These are phyloP conservation scores for Claviceps sorghi DNA, from an alignment of 2,329 filamentous ascomycete genomes.

Conservation along the genomic window DNA sequence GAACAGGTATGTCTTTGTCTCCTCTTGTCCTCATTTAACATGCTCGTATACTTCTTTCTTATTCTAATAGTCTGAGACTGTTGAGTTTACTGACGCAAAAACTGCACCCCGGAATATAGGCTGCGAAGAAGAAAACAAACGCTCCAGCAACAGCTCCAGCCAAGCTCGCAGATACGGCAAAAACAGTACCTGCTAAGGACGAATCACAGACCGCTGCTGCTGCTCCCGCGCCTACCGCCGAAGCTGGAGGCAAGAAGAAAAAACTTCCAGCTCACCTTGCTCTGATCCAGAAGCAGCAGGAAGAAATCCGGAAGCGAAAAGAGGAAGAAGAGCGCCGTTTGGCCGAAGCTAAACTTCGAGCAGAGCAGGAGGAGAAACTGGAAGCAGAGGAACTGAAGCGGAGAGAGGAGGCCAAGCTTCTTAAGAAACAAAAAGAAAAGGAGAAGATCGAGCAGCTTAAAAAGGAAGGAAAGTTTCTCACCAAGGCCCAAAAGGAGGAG, in stretches of 20 bases:
- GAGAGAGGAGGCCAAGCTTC: slow-evolving; percentile 56
- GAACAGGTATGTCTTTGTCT: slow-evolving; percentile 53
- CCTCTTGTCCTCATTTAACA: background rate
- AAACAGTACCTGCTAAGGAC: slow-evolving; percentile 21
- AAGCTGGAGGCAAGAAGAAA: slow-evolving; percentile 61
- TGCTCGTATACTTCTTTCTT: background rate
- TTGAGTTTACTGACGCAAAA: background rate
- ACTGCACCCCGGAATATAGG: slow-evolving; percentile 23
- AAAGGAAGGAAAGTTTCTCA: slow-evolving; percentile 75
- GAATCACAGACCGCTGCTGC: slow-evolving; percentile 27
- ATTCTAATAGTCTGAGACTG: background rate
- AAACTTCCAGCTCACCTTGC: slow-evolving; percentile 67
- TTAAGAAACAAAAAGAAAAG: slow-evolving; percentile 77
- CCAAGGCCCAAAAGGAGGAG: slow-evolving; percentile 72
- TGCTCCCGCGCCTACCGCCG: slow-evolving; percentile 23
- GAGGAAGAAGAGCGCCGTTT: slow-evolving; percentile 49
- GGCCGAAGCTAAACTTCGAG: slow-evolving; percentile 49
- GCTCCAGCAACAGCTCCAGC: slow-evolving; percentile 18
- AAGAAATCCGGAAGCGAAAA: slow-evolving; percentile 50
- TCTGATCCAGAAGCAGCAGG: slow-evolving; percentile 68
- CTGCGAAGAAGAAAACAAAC: slow-evolving; percentile 66
- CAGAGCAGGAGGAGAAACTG: slow-evolving; percentile 50
- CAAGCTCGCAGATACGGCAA: slow-evolving; percentile 15
- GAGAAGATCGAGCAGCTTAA: slow-evolving; percentile 76
- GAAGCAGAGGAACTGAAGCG: slow-evolving; percentile 54